Evolutionary conservation across 139 green algal species (phyloP), one percentile per base, ranked within the genome.

Genomic region (Volvox reticuliferus): DNA sequence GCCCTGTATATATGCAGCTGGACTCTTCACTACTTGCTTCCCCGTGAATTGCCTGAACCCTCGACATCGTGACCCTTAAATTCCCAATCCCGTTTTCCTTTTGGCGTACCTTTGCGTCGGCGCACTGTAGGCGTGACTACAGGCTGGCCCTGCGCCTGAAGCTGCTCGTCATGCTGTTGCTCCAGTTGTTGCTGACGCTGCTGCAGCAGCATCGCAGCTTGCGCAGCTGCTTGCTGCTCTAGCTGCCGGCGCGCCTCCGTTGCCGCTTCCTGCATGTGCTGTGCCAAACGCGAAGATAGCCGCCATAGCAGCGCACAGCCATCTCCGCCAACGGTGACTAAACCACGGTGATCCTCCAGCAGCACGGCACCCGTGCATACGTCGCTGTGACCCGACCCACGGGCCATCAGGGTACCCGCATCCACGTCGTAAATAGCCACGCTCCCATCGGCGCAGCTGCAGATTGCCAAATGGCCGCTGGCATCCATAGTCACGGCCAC

Each of bases 261-360:
- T 21, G 81, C 92, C 12, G 89, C 92, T 0, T 77, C 75, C 33
- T 90, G 79, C 77, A 94, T 83, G 26, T 89, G 62, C 30, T 63
- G 62, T 16, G 79, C 82, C 65, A 94, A 78, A 36, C 61, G 22
- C 22, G 79, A n/a, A 32, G 92, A 91, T 65, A 96, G 84, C 36
- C 79, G 86, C 94, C 94, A 96, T 33, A 95, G 91, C 82, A 95
- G 90, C 30, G 95, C 79, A 87, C 93, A 95, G 36, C 94, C 91
- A 86, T 96, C 94, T 5, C 93, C 92, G 21, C 91, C 93, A 2
- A 83, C 87, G 81, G 30, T 84, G 13, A 90, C 26, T 19, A 90
- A 75, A 24, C 86, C 86, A 22, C 86, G 73, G n/a, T 90, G 67
- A 73, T 83, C 83, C 18, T 87, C 90, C 84, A 87, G 63, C 85